These are phyloP conservation scores for Delitschia confertaspora DNA, from an alignment of 495 filamentous ascomycete species.

Conservation along the genomic window DNA sequence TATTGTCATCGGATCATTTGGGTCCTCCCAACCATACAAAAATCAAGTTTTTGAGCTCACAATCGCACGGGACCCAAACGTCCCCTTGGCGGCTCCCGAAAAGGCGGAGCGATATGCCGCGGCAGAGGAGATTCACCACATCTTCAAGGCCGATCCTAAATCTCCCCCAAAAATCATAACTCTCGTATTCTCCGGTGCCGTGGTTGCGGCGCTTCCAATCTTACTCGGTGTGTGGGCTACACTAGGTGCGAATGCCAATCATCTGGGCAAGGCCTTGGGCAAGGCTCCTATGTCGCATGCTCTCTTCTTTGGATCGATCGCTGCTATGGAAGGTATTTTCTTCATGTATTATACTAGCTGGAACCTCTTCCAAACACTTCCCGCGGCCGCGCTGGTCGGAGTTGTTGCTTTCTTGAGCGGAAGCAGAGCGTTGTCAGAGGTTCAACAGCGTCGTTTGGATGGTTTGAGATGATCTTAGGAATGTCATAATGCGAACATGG, in stretches of 20 bases:
- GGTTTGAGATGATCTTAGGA: slow-evolving; percentile 63
- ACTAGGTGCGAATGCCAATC: slow-evolving; percentile 77
- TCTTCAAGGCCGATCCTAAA: slow-evolving; percentile 69
- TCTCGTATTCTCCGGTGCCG: slow-evolving; percentile 62
- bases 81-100: slow-evolving; percentile 50
- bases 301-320: slow-evolving; percentile 71
- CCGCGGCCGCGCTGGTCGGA: slow-evolving; percentile 57
- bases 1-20: slow-evolving; percentile 80
- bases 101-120: slow-evolving; percentile 71
- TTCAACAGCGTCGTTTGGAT: slow-evolving; percentile 74
- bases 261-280: slow-evolving; percentile 63
- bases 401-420: slow-evolving; percentile 76
- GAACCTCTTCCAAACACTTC: slow-evolving; percentile 87
- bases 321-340: slow-evolving; percentile 84
- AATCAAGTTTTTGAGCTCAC: slow-evolving; percentile 58
- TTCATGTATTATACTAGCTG: slow-evolving; percentile 90
- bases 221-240: slow-evolving; percentile 66
- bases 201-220: slow-evolving; percentile 60
- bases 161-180: slow-evolving; percentile 79
- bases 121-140: slow-evolving; percentile 78
- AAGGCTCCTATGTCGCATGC: slow-evolving; percentile 68
- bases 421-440: slow-evolving; percentile 83
- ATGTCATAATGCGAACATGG: no score
- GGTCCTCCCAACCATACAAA: slow-evolving; percentile 56
- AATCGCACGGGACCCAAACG: slow-evolving; percentile 51